Evolutionary conservation across 225 moss, liverwort and hornwort species (phyloP).

Genomic region (Antitrichia curtipendula): DNA sequence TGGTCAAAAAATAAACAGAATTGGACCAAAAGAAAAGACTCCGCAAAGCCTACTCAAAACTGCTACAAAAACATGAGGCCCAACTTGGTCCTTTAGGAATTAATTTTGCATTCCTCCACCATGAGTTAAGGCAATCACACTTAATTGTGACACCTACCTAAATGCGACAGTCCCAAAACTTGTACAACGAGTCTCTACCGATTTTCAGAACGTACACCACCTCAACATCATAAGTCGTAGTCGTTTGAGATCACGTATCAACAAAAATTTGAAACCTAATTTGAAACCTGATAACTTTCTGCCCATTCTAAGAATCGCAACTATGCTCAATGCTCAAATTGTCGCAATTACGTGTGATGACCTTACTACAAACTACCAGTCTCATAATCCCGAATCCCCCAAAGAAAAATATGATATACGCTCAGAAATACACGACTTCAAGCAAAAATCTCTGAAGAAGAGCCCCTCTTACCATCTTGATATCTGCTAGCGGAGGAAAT

Average conservation of each 20-base stretch:
- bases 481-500: slow-evolving; percentile 86
- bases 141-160: background rate
- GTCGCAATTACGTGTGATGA: background rate
- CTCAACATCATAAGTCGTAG: no score
- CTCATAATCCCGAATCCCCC: background rate
- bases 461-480: slow-evolving; percentile 40
- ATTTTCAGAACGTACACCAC: background rate
- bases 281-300: background rate
- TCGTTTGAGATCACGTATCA: background rate
- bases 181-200: background rate
- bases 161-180: background rate
- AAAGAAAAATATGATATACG: background rate
- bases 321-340: background rate
- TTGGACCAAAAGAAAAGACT: background rate
- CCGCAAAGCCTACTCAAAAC: background rate
- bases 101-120: background rate
- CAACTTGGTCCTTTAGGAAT: background rate
- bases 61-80: background rate
- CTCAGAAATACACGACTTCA: background rate
- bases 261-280: background rate
- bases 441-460: background rate
- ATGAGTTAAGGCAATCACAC: background rate
- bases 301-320: background rate
- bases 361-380: no score
- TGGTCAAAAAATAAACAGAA: background rate